A percentile compares a stretch with the other conserved stretches of the same genome.
Evolutionary conservation across 2,329 filamentous ascomycete species (phyloP).

Genomic region (Aspergillus sergii): DNA sequence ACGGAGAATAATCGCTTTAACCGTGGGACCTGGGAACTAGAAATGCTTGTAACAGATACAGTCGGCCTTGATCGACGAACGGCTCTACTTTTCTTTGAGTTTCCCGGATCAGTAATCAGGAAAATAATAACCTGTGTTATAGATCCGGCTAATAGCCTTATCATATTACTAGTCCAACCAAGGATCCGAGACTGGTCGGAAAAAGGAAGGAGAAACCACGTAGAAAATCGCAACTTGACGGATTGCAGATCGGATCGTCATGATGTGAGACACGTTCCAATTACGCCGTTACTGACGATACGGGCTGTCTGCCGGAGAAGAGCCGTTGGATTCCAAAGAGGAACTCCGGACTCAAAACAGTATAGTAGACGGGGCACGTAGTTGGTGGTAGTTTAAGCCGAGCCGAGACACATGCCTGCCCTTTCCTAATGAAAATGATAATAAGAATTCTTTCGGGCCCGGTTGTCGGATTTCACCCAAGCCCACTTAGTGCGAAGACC

Average conservation of each 20-base stretch:
- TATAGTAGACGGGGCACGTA: not conserved
- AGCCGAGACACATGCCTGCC: conserved; percentile 1
- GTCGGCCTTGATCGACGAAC: not conserved
- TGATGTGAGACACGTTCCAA: conserved; percentile 4
- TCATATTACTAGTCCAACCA: not conserved
- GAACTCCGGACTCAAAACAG: not conserved
- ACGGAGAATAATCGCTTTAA: not conserved
- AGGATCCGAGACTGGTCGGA: not conserved
- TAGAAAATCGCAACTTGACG: not conserved
- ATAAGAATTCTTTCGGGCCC: not conserved
- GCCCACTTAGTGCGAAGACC: not conserved
- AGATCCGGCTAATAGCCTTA: conserved; percentile 5
- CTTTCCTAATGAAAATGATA: not conserved
- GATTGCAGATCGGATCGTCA: conserved; percentile 8
- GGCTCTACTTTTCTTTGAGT: not conserved
- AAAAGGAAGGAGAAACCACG: conserved; percentile 6
- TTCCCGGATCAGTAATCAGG: not conserved
- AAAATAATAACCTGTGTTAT: not conserved
- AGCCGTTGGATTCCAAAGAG: not conserved
- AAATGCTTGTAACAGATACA: not conserved
- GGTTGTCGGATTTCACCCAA: not conserved
- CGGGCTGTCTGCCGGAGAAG: conserved; percentile 2
- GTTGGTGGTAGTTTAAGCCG: conserved; percentile 5
- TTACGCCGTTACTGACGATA: conserved; percentile 5
- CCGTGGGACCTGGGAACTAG: not conserved